Evolutionary conservation across 208 protist genomes (phyloP).

Genomic region (Crithidia fasciculata): DNA sequence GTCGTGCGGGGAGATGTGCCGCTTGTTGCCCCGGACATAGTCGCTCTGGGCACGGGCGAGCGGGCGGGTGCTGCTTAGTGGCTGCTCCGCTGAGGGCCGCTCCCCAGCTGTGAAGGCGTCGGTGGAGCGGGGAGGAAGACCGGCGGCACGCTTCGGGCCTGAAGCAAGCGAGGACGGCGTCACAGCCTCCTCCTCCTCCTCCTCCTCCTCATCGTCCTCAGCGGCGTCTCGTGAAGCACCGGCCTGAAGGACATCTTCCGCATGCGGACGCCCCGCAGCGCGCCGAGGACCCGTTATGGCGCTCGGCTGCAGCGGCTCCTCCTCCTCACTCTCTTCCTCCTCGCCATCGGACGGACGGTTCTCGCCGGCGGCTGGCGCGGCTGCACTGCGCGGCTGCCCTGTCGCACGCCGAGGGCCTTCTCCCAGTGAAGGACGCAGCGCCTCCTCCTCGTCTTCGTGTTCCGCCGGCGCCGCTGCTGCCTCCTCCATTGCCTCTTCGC

Average conservation of each 20-base stretch:
- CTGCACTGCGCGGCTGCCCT: neutral
- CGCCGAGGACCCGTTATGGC: neutral
- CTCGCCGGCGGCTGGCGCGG: neutral
- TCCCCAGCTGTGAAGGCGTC: neutral
- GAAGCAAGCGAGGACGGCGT: neutral
- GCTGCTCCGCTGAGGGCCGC: neutral
- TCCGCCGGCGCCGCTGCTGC: neutral
- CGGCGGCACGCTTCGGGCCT: conserved; percentile 1
- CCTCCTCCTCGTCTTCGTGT: neutral
- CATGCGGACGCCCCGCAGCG: neutral
- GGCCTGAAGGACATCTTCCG: neutral
- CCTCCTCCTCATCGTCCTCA: neutral
- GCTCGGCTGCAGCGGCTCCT: neutral
- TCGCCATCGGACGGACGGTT: neutral
- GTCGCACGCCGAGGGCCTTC: conserved; percentile 6
- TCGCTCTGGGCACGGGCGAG: conserved; percentile 17
- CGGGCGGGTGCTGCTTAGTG: neutral
- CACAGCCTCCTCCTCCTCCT: neutral
- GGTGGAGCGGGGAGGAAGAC: conserved; percentile 6
- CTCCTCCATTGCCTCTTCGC: too few species aligned
- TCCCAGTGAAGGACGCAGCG: neutral
- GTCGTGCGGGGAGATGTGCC: conserved; percentile 15
- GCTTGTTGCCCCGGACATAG: conserved; percentile 14
- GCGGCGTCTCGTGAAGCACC: neutral
- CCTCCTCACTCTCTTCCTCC: neutral